Evolutionary conservation across 805 yeast genomes (phyloP), one percentile per base, ranked within the genome.

Genomic region (Saturnispora serradocipensis): DNA sequence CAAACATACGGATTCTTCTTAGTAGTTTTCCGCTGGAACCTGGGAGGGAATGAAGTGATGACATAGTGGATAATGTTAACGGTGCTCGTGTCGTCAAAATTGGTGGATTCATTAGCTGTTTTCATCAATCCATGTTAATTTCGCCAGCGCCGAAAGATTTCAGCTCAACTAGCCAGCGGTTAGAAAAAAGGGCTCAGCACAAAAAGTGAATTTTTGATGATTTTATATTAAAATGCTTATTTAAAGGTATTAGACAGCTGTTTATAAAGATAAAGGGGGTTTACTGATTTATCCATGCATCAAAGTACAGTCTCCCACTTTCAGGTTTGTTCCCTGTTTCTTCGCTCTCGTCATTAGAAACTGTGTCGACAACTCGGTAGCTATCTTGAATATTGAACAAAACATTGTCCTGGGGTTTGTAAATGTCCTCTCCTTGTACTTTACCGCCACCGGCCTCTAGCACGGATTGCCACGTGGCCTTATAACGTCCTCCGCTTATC

Each of bases 381-480:
- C 55, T 59, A 53, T 68, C 72, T 36, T 58, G 55, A 27, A 69
- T 59, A 49, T 58, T 62, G 49, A 64, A 69, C 2, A 61, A 56
- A 47, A 59, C 58, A 39, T 61, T 57, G 43, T 65, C 53, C 36
- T 65, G 64, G 11, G 65, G 62, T 5, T 61, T 63, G 50, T 58
- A 61, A 2, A 58, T 51, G 49, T 67, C 67, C 22, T 59, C 64
- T 15, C 65, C 67, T 22, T 56, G 58, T 10, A 55, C 34, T 39
- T 55, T 56, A 36, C 66, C 81, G 48, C 76, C 79, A 3, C 85
- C 88, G 49, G 86, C 78, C 60, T 82, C 90, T 43, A 85, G 65
- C 2, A 86, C 82, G 61, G 90, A 82, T 58, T 84, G 88, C 81
- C 91, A 83, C 1, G 96, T 85, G 0, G 95, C 93, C 59, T 77